These are phyloP conservation scores for Phytophthora sojae DNA, from an alignment of 352 stramenopile genomes.

Conservation along the genomic window DNA sequence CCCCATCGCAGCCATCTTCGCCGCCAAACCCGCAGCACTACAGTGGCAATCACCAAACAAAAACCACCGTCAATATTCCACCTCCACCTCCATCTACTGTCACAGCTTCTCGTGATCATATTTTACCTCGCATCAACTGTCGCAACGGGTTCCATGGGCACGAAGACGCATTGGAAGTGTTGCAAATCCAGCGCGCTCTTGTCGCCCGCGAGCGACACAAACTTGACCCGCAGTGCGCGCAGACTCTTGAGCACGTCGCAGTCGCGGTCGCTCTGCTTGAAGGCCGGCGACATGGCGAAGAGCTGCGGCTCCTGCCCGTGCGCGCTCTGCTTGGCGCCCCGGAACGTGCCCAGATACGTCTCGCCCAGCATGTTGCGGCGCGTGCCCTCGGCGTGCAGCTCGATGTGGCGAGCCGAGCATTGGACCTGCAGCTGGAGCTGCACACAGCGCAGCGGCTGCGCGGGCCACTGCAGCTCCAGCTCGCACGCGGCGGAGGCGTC, in stretches of 20 bases:
- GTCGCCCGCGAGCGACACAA: slow-evolving; percentile 72
- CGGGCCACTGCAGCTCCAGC: slow-evolving; percentile 48
- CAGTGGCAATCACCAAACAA: slow-evolving; percentile 4
- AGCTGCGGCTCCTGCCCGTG: slow-evolving; percentile 21
- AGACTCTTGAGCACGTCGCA: slow-evolving; percentile 67
- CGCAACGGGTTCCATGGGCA: slow-evolving; percentile 32
- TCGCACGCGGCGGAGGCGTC: slow-evolving; percentile 43
- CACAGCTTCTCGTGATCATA: neutral
- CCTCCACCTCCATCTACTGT: neutral
- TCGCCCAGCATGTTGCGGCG: slow-evolving; percentile 67
- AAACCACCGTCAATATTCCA: neutral
- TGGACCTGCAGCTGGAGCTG: slow-evolving; percentile 58
- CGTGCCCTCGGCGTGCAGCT: slow-evolving; percentile 64
- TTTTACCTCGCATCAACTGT: slow-evolving; percentile 23
- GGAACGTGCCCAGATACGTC: slow-evolving; percentile 80
- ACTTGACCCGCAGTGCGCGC: slow-evolving; percentile 65
- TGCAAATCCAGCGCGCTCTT: slow-evolving; percentile 56
- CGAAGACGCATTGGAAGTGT: slow-evolving; percentile 52
- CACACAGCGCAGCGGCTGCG: slow-evolving; percentile 47
- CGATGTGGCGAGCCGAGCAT: slow-evolving; percentile 76
- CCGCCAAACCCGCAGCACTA: slow-evolving; percentile 26
- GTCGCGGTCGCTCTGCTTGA: slow-evolving; percentile 52
- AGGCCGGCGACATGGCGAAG: slow-evolving; percentile 59
- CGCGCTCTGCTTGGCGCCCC: slow-evolving; percentile 41
- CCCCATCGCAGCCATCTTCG: slow-evolving; percentile 24